Conservation (phyloP, 805 yeast species). For the Tetrapisispora phaffii region DNA sequence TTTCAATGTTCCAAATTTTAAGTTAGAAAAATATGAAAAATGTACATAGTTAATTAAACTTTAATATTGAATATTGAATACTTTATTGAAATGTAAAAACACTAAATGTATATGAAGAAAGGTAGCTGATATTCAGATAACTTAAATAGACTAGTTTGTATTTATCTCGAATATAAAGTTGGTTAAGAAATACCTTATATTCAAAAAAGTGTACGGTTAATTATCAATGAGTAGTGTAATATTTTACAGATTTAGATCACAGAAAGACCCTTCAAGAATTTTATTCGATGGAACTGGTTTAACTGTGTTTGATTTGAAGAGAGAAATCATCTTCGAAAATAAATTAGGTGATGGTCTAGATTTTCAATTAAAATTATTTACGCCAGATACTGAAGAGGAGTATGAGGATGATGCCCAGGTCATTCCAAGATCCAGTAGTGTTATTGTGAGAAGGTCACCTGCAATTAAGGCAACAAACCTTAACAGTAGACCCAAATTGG, state of each 20-base stretch:
- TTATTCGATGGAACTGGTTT: constrained; percentile 95
- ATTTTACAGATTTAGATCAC: constrained; percentile 79
- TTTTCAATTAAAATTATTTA: constrained; percentile 65
- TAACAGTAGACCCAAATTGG: constrained; percentile 26
- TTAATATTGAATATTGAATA: too few relatives aligned
- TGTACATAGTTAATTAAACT: neutral
- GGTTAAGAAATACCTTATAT: too few relatives aligned
- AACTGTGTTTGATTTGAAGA: constrained; percentile 86
- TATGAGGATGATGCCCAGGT: constrained; percentile 83
- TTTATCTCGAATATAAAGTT: too few relatives aligned
- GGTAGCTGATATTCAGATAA: too few relatives aligned
- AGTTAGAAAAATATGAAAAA: neutral
- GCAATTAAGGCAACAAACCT: constrained; percentile 32
- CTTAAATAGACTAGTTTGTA: too few relatives aligned
- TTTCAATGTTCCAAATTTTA: neutral
- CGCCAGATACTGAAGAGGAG: constrained; percentile 63
- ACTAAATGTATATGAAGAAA: too few relatives aligned
- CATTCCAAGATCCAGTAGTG: constrained; percentile 81
- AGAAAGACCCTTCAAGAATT: constrained; percentile 65
- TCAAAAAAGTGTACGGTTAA: too few relatives aligned
- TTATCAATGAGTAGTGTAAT: constrained; percentile 75
- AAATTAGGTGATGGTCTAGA: constrained; percentile 76
- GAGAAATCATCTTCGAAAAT: constrained; percentile 77
- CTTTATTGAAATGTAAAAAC: too few relatives aligned
- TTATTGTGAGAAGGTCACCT: constrained; percentile 73